Conservation (phyloP, 306 rosid species). For the Nissolia schottii region DNA sequence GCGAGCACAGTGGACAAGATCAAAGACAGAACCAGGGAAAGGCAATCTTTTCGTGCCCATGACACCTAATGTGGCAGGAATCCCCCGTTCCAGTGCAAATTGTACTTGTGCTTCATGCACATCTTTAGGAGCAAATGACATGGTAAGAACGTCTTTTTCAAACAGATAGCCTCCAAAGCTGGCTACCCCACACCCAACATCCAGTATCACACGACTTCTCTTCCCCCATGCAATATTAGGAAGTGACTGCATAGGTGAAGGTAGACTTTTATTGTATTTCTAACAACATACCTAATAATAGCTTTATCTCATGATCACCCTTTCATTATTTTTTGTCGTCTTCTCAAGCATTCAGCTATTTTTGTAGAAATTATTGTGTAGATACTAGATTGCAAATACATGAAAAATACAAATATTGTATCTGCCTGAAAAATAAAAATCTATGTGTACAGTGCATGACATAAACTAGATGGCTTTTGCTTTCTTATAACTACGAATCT, state of each 20-base stretch:
- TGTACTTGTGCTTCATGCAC: slow-evolving; percentile 92
- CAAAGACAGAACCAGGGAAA: slow-evolving; percentile 73
- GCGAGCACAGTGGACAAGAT: slow-evolving; percentile 85
- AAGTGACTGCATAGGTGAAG: slow-evolving; percentile 69
- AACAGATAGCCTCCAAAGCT: slow-evolving; percentile 83
- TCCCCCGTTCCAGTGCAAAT: slow-evolving; percentile 88
- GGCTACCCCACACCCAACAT: slow-evolving; percentile 92
- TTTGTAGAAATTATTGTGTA: not conserved
- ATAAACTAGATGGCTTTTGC: not conserved
- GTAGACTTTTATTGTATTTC: too few relatives aligned
- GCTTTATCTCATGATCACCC: not conserved
- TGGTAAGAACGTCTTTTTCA: slow-evolving; percentile 73
- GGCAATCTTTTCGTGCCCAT: slow-evolving; percentile 82
- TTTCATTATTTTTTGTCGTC: not conserved
- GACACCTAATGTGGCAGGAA: slow-evolving; percentile 76
- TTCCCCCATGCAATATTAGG: slow-evolving; percentile 80
- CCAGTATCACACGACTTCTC: slow-evolving; percentile 76
- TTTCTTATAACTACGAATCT: not conserved
- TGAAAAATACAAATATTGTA: not conserved
- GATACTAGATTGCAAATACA: not conserved
- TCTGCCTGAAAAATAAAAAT: not conserved
- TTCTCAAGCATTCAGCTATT: not conserved
- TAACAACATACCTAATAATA: not conserved
- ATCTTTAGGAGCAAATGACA: slow-evolving; percentile 93
- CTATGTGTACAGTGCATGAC: not conserved